A percentile compares a stretch with the other conserved stretches of the same genome.
These are phyloP conservation scores for Colletotrichum sp. DNA, from an alignment of 2,329 filamentous ascomycete species.

Conservation along the genomic window DNA sequence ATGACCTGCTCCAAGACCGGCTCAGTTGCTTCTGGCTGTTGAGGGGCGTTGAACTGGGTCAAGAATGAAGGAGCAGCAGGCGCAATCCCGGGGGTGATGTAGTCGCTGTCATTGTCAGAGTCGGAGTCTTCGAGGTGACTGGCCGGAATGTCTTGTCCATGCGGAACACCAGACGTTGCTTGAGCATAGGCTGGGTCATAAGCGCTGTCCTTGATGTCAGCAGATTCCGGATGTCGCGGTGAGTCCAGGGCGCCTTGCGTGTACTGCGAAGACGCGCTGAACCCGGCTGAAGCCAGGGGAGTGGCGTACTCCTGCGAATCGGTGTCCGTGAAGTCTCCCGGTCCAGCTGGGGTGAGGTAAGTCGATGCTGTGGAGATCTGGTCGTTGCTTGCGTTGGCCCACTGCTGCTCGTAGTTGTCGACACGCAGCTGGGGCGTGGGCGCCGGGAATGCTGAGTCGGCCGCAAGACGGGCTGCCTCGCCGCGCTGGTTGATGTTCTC, in stretches of 20 bases:
- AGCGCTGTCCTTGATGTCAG: neutral
- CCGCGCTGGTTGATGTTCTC: slow-evolving; percentile 8
- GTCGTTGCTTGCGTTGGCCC: slow-evolving; percentile 13
- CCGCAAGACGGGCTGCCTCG: neutral
- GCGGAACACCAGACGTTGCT: neutral
- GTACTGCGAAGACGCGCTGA: slow-evolving; percentile 12
- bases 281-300: slow-evolving; percentile 10
- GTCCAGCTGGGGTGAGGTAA: neutral
- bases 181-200: neutral
- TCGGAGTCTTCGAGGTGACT: slow-evolving; percentile 23
- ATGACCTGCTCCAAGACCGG: slow-evolving; percentile 12
- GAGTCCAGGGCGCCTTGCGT: neutral
- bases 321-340: slow-evolving; percentile 13
- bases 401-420: slow-evolving; percentile 8
- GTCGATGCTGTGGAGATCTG: slow-evolving; percentile 7
- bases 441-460: neutral
- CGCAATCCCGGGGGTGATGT: neutral
- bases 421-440: neutral
- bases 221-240: neutral
- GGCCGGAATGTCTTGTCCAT: neutral
- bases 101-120: slow-evolving; percentile 18
- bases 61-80: neutral
- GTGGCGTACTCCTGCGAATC: slow-evolving; percentile 17
- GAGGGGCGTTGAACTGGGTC: neutral
- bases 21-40: neutral